Evolutionary conservation across 768 basidiomycete species (phyloP), one percentile per base, ranked within the genome.

Genomic region (Mycena haematopus): DNA sequence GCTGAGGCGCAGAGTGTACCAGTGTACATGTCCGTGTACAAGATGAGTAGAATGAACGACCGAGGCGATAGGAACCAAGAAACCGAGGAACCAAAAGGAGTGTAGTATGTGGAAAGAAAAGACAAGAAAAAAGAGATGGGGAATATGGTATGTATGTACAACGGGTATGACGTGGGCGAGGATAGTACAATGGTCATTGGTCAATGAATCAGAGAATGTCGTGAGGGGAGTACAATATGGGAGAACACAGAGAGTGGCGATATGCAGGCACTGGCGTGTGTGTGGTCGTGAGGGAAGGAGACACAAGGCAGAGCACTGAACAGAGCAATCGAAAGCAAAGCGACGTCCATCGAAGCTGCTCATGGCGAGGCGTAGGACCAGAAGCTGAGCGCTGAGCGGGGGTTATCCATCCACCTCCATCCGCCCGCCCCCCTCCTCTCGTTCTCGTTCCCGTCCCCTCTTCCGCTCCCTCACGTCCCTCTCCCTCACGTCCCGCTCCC

Each of bases 341-440:
- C n/a, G 49, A 33, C n/a, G 15, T 15, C 11, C 21, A 15, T 6
- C 21, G n/a, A 13, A 10, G 21, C 33, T 15, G 6, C 31, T 11
- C 31, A 31, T 21, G 33, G 35, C 15, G 36, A 3, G 53, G 14
- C 14, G 36, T 13, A 31, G 29, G 29, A 31, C 29, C 29, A n/a
- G n/a, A n/a, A n/a, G n/a, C n/a, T n/a, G 29, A 31, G 29, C 9
- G n/a, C n/a, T n/a, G n/a, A 31, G 29, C 29, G 29, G 6, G 9
- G 29, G 21, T 33, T 63, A 63, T 33, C 70, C 71, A 60, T 69
- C 71, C 54, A 74, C 73, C 52, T 71, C 73, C 54, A 74, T 70
- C 71, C 58, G 71, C 66, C 21, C 64, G 61, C 62, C 63, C 71
- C 31, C 66, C 51, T 53, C 65, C 22, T 27, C 61, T 59, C 60